Conservation (phyloP, 2,329 filamentous ascomycete genomes). For the Ilyonectria robusta region DNA sequence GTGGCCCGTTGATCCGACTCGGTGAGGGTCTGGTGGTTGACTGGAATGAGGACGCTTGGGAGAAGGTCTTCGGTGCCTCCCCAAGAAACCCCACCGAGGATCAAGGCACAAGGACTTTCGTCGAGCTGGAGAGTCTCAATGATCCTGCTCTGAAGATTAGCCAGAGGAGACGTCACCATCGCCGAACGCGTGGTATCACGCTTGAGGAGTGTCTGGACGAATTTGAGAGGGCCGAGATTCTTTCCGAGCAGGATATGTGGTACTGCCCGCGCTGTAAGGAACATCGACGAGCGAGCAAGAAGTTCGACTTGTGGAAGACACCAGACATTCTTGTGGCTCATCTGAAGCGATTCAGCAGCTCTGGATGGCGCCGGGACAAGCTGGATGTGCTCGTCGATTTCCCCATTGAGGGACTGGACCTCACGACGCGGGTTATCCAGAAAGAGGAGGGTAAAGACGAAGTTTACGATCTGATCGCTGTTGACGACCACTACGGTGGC, state of each 20-base stretch:
- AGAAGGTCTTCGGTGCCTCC: constrained; percentile 76
- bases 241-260: constrained; percentile 97
- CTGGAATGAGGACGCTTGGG: constrained; percentile 81
- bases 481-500: constrained; percentile 96
- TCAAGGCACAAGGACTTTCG: constrained; percentile 73
- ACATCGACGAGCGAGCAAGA: constrained; percentile 92
- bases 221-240: constrained; percentile 92
- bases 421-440: constrained; percentile 83
- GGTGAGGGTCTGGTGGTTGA: constrained; percentile 91
- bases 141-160: constrained; percentile 76
- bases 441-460: constrained; percentile 86
- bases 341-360: constrained; percentile 93
- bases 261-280: constrained; percentile 98
- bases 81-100: constrained; percentile 55
- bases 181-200: constrained; percentile 75
- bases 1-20: constrained; percentile 79
- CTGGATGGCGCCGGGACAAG: constrained; percentile 87
- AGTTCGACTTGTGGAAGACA: constrained; percentile 96
- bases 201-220: constrained; percentile 94
- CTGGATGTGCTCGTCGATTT: constrained; percentile 93
- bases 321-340: constrained; percentile 97
- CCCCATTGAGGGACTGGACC: constrained; percentile 87
- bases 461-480: constrained; percentile 93
- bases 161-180: constrained; percentile 74
- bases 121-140: constrained; percentile 65